A percentile compares a stretch with the other conserved stretches of the same genome.
These are phyloP conservation scores for Trametes elegans DNA, from an alignment of 768 basidiomycete genomes.

Conservation along the genomic window DNA sequence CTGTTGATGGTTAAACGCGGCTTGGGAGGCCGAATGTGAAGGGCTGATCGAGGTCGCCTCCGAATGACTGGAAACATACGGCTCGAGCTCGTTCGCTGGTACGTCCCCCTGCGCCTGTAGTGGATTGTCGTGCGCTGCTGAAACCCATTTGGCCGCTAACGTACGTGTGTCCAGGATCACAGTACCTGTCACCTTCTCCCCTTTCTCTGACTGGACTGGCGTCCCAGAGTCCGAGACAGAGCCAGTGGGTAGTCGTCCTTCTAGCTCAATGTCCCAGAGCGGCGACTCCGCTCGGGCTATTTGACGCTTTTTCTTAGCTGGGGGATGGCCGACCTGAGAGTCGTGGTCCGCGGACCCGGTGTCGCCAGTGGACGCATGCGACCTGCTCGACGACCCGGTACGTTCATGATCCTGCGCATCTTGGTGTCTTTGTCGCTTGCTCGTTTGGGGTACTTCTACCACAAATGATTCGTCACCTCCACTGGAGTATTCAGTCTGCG, in stretches of 20 bases:
- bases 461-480: not conserved
- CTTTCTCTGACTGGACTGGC: slow-evolving; percentile 1
- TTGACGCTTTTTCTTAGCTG: not conserved
- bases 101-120: not conserved
- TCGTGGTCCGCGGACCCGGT: not conserved
- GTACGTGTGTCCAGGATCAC: slow-evolving; percentile 38
- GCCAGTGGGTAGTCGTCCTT: slow-evolving; percentile 22
- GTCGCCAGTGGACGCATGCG: not conserved
- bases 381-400: not conserved
- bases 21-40: slow-evolving; percentile 59
- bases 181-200: slow-evolving; percentile 22
- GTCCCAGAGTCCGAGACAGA: slow-evolving; percentile 17
- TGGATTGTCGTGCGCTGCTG: not conserved
- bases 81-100: not conserved
- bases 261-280: slow-evolving; percentile 56
- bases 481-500: not conserved
- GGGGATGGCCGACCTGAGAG: not conserved
- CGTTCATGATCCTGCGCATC: too few relatives aligned
- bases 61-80: not conserved
- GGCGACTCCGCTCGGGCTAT: slow-evolving; percentile 35
- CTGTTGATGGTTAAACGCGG: slow-evolving; percentile 4
- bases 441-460: not conserved
- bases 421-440: not conserved
- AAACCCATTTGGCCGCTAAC: slow-evolving; percentile 27
- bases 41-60: slow-evolving; percentile 36